Evolutionary conservation across 768 basidiomycete genomes (phyloP).

Genomic region (Boletus speciosus): DNA sequence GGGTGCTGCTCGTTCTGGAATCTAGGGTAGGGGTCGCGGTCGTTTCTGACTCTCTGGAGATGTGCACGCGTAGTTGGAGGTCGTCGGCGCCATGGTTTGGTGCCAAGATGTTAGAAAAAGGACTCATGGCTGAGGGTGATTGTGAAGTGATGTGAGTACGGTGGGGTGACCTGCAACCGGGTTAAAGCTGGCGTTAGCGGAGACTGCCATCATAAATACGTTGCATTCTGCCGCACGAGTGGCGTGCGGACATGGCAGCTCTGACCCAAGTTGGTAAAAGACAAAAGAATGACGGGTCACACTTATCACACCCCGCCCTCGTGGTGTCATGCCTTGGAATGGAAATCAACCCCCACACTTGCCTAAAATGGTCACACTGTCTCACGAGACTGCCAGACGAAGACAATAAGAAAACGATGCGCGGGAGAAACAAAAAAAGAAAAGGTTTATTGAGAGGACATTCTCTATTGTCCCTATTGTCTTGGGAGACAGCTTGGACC

Average conservation of each 20-base stretch:
- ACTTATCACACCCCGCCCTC: too few species aligned
- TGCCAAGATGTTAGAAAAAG: constrained; percentile 9
- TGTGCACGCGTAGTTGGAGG: constrained; percentile 21
- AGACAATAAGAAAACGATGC: constrained; percentile 28
- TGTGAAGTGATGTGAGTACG: neutral
- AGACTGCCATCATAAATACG: constrained; percentile 24
- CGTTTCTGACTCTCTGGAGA: constrained; percentile 22
- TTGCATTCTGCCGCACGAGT: constrained; percentile 7
- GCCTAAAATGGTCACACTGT: constrained; percentile 2
- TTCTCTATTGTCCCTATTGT: too few species aligned
- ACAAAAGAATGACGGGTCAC: constrained; percentile 22
- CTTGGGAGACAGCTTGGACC: neutral
- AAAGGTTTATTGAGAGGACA: constrained; percentile 4
- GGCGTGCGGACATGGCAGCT: constrained; percentile 6
- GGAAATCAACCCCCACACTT: constrained; percentile 4
- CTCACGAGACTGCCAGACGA: neutral
- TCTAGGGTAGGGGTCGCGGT: constrained; percentile 13
- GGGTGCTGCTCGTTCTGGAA: constrained; percentile 14
- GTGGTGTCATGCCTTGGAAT: neutral
- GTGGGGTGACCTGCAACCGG: constrained; percentile 12
- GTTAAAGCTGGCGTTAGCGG: neutral
- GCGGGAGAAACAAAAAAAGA: neutral
- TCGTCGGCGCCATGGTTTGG: constrained; percentile 10
- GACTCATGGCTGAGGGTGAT: constrained; percentile 12
- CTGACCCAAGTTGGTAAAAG: constrained; percentile 23